Base-by-base conservation (phyloP, 805 yeast genomes). In the Saccharomycopsis olivae region DNA sequence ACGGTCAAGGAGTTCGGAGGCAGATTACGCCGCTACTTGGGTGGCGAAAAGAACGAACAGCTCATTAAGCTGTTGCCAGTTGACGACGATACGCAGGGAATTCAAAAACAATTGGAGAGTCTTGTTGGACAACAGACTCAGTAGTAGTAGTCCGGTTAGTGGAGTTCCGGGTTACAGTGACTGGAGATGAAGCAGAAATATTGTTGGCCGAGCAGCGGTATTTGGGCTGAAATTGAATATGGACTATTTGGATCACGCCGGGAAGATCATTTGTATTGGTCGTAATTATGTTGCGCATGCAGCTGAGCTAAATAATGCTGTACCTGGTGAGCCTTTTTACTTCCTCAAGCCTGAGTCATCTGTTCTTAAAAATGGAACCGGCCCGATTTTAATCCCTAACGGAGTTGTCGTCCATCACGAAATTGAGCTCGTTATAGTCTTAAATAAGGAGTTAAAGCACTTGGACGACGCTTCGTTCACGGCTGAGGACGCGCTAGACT, bases 281-380 rank as follows among this genome's bases (percentile, higher is more conserved):
- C 79, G 98, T 52, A 92, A 92, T 61, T 92, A 87, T 57, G 94
- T 86, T 14, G 96, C 94, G 16, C 99, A 92, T 53, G 84, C 87
- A 55, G 73, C 80, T 47, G 99, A 92, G 59, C 66, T 92, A 43
- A 81, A 84, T 65, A 92, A 88, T 56, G 60, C 73, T 18, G 68
- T 72, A 16, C 97, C 99, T 2, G 64, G 68, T 28, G 84, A 78
- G 54, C 99, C 99, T 2, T 89, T 92, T 51, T 92, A 80, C 68
- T 92, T 92, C 57, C 63, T 88, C 49, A 92, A 92, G 60, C 98
- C 99, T 8, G 65, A 82, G 3, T 79, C 94, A 3, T 69, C 94
- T 5, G 66, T 92, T 36, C 59, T 69, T 16, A 82, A 79, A 38
- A 62, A 60, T 62, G 66, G 36, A 51, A 5, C 35, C 3, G 55